Conservation (phyloP, 1,284 basidiomycete genomes). For the Anthracocystis panici-leucophaei region DNA sequence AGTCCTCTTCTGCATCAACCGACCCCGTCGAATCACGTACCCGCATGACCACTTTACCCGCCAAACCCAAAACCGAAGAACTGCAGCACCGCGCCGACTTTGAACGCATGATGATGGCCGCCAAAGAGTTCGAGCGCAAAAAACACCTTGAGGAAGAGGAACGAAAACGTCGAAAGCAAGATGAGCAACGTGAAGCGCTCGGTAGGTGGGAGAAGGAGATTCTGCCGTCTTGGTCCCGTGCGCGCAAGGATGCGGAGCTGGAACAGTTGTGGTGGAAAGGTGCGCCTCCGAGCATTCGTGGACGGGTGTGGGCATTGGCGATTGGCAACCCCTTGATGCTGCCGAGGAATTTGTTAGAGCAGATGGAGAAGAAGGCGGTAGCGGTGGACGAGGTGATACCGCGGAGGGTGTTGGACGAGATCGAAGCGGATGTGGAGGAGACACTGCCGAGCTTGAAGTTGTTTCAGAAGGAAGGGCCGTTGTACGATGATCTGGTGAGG, state of each 20-base stretch:
- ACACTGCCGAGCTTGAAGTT: slow-evolving; percentile 90
- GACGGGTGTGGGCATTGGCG: slow-evolving; percentile 86
- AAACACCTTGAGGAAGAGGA: slow-evolving; percentile 50
- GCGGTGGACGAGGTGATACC: slow-evolving; percentile 28
- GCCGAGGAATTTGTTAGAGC: slow-evolving; percentile 68
- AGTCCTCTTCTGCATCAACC: slow-evolving; percentile 31
- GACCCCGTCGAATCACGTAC: slow-evolving; percentile 72
- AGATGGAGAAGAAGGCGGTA: slow-evolving; percentile 27
- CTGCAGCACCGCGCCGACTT: slow-evolving; percentile 86
- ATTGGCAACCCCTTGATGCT: slow-evolving; percentile 89
- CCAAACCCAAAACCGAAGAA: slow-evolving; percentile 84
- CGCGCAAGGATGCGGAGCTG: slow-evolving; percentile 76
- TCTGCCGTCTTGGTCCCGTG: slow-evolving; percentile 83
- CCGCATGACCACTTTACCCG: slow-evolving; percentile 83
- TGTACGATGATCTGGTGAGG: slow-evolving; percentile 87
- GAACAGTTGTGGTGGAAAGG: slow-evolving; percentile 91
- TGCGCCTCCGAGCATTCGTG: slow-evolving; percentile 85
- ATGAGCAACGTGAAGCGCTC: slow-evolving; percentile 76
- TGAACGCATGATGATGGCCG: slow-evolving; percentile 86
- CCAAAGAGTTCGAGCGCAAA: slow-evolving; percentile 53
- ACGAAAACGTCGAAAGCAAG: slow-evolving; percentile 28
- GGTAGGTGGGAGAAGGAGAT: slow-evolving; percentile 83
- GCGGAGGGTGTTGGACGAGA: slow-evolving; percentile 74
- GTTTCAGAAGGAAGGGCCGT: slow-evolving; percentile 82
- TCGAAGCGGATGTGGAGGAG: slow-evolving; percentile 82